Evolutionary conservation across 2,329 filamentous ascomycete genomes (phyloP).

Genomic region (Fusarium dlaminii): DNA sequence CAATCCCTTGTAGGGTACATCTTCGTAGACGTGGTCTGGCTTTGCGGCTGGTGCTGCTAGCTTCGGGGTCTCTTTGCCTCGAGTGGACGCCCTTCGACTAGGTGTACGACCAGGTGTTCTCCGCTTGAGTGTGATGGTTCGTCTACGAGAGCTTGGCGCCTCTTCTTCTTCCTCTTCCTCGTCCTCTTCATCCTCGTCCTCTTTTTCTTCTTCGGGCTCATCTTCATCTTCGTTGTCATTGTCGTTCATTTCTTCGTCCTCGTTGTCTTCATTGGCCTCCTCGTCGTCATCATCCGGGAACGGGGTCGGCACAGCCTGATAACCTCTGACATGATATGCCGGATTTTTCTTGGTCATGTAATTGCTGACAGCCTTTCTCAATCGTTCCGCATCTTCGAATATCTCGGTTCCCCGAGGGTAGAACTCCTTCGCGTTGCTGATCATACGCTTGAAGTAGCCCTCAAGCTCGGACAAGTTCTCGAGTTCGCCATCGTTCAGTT

Average conservation of each 20-base stretch:
- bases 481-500: slow-evolving; percentile 76
- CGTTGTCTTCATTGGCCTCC: slow-evolving; percentile 44
- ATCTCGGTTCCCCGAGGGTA: slow-evolving; percentile 77
- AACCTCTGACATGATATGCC: slow-evolving; percentile 75
- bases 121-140: slow-evolving; percentile 53
- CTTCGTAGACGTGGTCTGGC: slow-evolving; percentile 63
- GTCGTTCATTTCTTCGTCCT: slow-evolving; percentile 48
- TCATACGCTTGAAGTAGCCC: slow-evolving; percentile 87
- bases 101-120: slow-evolving; percentile 48
- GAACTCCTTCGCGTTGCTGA: slow-evolving; percentile 86
- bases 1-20: slow-evolving; percentile 73
- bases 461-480: slow-evolving; percentile 77
- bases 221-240: slow-evolving; percentile 45
- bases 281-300: slow-evolving; percentile 53
- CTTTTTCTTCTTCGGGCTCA: slow-evolving; percentile 41
- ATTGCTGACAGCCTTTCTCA: slow-evolving; percentile 86
- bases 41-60: slow-evolving; percentile 52
- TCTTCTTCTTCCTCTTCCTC: slow-evolving; percentile 45
- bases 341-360: slow-evolving; percentile 90
- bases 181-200: slow-evolving; percentile 45
- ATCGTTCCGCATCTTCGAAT: slow-evolving; percentile 85
- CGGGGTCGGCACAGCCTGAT: slow-evolving; percentile 78
- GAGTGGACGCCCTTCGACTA: slow-evolving; percentile 45
- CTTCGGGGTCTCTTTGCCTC: slow-evolving; percentile 47
- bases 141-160: slow-evolving; percentile 45